Conservation (phyloP, 1,139 yeast species). For the Eremothecium coryli region DNA sequence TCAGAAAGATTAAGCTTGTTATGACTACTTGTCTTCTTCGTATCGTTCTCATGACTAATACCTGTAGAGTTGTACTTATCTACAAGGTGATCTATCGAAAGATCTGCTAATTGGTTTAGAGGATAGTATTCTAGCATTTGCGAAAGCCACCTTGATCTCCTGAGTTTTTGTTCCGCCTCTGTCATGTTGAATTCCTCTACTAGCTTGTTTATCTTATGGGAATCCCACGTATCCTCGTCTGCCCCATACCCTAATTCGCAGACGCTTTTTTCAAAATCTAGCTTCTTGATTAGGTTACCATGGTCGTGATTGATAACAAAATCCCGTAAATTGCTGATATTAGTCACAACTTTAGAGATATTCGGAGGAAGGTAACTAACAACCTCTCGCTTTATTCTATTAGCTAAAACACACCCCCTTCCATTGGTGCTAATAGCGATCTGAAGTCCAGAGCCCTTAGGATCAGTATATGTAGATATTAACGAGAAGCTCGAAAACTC, state of each 20-base stretch:
- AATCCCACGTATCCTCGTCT: conserved; percentile 64
- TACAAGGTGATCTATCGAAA: conserved; percentile 22
- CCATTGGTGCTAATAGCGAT: conserved; percentile 82
- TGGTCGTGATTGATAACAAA: conserved; percentile 48
- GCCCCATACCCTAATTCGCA: conserved; percentile 39
- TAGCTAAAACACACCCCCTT: conserved; percentile 81
- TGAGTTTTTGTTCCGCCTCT: conserved; percentile 43
- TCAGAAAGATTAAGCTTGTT: background rate
- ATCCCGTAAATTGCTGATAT: conserved; percentile 57
- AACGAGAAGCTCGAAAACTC: conserved; percentile 67
- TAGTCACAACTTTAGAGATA: conserved; percentile 58
- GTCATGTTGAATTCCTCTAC: conserved; percentile 54
- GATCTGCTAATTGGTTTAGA: conserved; percentile 44
- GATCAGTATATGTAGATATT: conserved; percentile 61
- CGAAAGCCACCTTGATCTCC: conserved; percentile 74
- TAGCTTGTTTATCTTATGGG: conserved; percentile 48
- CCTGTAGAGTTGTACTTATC: conserved; percentile 1
- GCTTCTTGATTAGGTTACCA: conserved; percentile 14
- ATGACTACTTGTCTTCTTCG: background rate
- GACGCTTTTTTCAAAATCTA: conserved; percentile 16
- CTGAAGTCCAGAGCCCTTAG: conserved; percentile 53
- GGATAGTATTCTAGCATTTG: conserved; percentile 93
- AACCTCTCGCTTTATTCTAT: conserved; percentile 68
- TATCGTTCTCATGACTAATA: background rate
- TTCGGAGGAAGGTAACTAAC: conserved; percentile 57